These are phyloP conservation scores for Cystobasidium slooffiae DNA, from an alignment of 1,284 basidiomycete species.

Conservation along the genomic window DNA sequence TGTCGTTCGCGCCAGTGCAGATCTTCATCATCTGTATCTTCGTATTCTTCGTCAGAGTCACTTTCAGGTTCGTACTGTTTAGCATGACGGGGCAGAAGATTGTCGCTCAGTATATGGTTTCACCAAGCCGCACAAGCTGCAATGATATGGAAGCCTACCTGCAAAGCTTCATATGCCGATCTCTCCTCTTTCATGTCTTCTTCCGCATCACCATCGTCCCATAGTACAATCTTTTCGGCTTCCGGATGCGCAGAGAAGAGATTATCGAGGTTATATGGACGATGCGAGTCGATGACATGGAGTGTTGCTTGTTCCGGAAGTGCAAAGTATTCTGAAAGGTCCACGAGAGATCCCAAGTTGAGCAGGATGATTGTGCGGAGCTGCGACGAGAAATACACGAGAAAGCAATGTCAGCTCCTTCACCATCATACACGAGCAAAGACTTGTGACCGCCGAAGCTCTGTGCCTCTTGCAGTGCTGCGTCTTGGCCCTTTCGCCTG, in stretches of 20 bases:
- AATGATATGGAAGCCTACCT: constrained; percentile 62
- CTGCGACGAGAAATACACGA: constrained; percentile 59
- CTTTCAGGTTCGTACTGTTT: constrained; percentile 72
- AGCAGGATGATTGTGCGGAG: constrained; percentile 88
- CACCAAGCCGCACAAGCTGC: background rate
- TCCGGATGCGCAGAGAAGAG: constrained; percentile 66
- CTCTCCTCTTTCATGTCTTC: constrained; percentile 63
- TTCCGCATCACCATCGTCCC: constrained; percentile 81
- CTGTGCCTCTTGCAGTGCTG: background rate
- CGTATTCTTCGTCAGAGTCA: constrained; percentile 68
- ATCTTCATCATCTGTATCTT: constrained; percentile 54
- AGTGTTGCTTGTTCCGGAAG: constrained; percentile 58
- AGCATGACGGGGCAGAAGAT: constrained; percentile 27
- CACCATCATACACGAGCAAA: background rate
- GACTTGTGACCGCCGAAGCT: no score
- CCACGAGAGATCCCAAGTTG: constrained; percentile 88
- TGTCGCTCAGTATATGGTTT: background rate
- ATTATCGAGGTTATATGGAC: constrained; percentile 88
- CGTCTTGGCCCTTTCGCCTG: background rate
- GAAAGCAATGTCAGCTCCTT: background rate
- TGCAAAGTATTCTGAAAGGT: constrained; percentile 67
- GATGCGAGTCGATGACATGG: constrained; percentile 92
- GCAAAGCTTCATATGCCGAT: constrained; percentile 76
- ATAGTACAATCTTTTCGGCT: constrained; percentile 74
- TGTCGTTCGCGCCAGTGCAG: constrained; percentile 36